Conservation (phyloP, 2,329 filamentous ascomycete species). For the Cercospora beticola region DNA sequence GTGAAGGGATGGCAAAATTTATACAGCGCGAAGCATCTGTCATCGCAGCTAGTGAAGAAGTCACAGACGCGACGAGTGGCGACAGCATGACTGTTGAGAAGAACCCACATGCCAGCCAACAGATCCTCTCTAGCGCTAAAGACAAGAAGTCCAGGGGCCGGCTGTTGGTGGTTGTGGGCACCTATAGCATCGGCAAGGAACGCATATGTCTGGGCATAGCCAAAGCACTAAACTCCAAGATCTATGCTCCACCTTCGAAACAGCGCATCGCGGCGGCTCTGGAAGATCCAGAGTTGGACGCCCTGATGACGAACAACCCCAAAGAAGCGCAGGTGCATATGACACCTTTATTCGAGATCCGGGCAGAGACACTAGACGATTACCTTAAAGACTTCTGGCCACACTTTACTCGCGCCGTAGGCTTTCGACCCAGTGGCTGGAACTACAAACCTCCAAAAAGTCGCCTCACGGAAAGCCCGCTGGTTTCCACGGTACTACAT, state of each 20-base stretch:
- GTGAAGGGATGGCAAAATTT: conserved; percentile 63
- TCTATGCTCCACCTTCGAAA: conserved; percentile 81
- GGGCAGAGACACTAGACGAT: conserved; percentile 84
- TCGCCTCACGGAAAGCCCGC: conserved; percentile 61
- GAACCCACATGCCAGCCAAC: conserved; percentile 34
- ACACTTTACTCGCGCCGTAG: conserved; percentile 81
- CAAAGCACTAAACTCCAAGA: conserved; percentile 78
- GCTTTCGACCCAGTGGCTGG: conserved; percentile 92
- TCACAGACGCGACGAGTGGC: conserved; percentile 40
- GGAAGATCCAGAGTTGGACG: conserved; percentile 77
- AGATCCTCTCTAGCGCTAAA: conserved; percentile 33
- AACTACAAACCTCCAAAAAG: conserved; percentile 75
- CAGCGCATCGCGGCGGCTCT: conserved; percentile 80
- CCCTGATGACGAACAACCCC: conserved; percentile 76
- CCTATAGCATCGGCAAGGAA: conserved; percentile 97
- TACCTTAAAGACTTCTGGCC: conserved; percentile 79
- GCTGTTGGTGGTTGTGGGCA: conserved; percentile 88
- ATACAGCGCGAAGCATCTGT: conserved; percentile 49
- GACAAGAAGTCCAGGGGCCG: conserved; percentile 56
- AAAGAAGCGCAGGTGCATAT: conserved; percentile 92
- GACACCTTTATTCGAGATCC: conserved; percentile 93
- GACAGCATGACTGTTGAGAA: conserved; percentile 37
- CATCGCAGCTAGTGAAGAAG: conserved; percentile 39
- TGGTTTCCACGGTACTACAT: conserved; percentile 64
- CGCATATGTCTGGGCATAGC: conserved; percentile 92